Evolutionary conservation across 2,329 filamentous ascomycete species (phyloP).

Genomic region (Talaromyces islandicus): DNA sequence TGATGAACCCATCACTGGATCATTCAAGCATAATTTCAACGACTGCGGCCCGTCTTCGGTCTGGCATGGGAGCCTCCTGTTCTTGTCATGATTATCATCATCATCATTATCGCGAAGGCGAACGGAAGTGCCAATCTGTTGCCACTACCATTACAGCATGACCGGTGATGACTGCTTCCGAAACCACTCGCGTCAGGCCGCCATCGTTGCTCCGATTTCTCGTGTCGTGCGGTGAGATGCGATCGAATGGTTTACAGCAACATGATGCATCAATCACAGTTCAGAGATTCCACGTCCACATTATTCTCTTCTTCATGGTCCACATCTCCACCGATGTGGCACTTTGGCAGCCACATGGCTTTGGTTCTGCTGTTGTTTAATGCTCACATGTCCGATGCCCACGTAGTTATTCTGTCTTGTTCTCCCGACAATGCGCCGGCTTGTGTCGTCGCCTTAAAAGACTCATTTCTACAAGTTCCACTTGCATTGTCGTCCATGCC

Average conservation of each 20-base stretch:
- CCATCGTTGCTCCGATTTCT: not conserved
- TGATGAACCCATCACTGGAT: not conserved
- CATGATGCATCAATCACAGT: not conserved
- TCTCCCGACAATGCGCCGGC: not conserved
- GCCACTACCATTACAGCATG: not conserved
- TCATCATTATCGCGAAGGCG: not conserved
- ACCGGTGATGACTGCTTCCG: not conserved
- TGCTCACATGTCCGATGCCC: not conserved
- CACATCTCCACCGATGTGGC: not conserved
- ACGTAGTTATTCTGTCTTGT: not conserved
- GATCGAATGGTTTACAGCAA: not conserved
- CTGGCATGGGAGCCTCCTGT: not conserved
- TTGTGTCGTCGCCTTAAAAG: not conserved
- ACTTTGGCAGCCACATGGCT: not conserved
- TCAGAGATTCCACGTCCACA: not conserved
- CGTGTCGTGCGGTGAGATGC: not conserved
- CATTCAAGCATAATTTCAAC: not conserved
- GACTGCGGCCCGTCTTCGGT: not conserved
- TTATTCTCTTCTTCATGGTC: not conserved
- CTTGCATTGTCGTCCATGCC: not conserved
- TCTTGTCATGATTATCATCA: not conserved
- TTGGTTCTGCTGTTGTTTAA: not conserved
- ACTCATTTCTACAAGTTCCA: not conserved
- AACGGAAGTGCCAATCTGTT: not conserved
- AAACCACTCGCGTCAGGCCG: not conserved